These are phyloP conservation scores for Calocybe gambosa DNA, from an alignment of 1,284 basidiomycete species.

Conservation along the genomic window DNA sequence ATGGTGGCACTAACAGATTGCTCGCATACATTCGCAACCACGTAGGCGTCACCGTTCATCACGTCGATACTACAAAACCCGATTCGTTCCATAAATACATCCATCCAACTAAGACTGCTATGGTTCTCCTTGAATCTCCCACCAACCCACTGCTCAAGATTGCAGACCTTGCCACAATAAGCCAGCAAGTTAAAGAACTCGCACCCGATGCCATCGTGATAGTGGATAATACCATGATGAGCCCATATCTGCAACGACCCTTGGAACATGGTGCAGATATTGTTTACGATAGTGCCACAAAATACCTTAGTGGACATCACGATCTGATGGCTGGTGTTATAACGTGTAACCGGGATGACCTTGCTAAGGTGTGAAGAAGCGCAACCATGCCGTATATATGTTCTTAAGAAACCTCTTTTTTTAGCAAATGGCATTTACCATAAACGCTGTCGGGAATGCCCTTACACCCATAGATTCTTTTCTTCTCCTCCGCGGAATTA, in stretches of 20 bases:
- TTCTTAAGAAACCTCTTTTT: slow-evolving; percentile 7
- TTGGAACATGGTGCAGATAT: slow-evolving; percentile 95
- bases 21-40: slow-evolving; percentile 87
- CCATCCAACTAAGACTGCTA: slow-evolving; percentile 68
- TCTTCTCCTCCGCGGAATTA: slow-evolving; percentile 91
- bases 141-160: slow-evolving; percentile 98
- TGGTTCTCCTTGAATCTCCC: slow-evolving; percentile 96
- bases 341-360: slow-evolving; percentile 86
- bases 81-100: slow-evolving; percentile 59
- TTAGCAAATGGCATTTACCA: slow-evolving; percentile 71
- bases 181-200: slow-evolving; percentile 73
- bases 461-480: slow-evolving; percentile 95
- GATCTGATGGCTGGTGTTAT: slow-evolving; percentile 98
- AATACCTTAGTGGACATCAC: slow-evolving; percentile 97
- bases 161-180: slow-evolving; percentile 82
- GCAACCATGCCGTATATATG: slow-evolving; percentile 6
- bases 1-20: slow-evolving; percentile 96
- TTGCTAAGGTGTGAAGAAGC: slow-evolving; percentile 58
- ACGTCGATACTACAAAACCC: slow-evolving; percentile 89
- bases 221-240: slow-evolving; percentile 99
- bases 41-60: slow-evolving; percentile 86
- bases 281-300: slow-evolving; percentile 97
- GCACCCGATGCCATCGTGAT: slow-evolving; percentile 83
- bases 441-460: slow-evolving; percentile 97
- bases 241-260: slow-evolving; percentile 94